Evolutionary conservation across 441 rosid species (phyloP).

Genomic region (Syzygium syzygioides): DNA sequence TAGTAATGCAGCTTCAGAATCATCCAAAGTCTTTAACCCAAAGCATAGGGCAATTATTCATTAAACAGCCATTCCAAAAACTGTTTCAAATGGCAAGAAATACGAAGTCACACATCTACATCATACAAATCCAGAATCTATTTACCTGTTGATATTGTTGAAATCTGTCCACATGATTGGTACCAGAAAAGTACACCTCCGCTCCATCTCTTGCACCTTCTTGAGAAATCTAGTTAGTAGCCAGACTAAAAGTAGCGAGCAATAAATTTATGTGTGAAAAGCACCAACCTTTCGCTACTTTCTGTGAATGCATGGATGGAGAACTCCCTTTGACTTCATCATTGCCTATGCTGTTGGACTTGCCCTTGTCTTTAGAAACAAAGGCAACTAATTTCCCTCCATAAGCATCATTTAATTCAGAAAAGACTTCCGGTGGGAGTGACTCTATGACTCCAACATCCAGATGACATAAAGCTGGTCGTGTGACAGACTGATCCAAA

Average conservation of each 20-base stretch:
- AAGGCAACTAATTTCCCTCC: conserved; percentile 63
- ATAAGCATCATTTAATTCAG: conserved; percentile 78
- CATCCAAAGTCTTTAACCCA: not conserved
- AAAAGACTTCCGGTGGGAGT: conserved; percentile 81
- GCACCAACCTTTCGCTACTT: conserved; percentile 25
- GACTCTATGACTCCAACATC: conserved; percentile 75
- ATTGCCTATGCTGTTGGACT: conserved; percentile 21
- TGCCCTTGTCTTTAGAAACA: conserved; percentile 42
- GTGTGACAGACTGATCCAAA: conserved; percentile 26
- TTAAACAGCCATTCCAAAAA: not conserved
- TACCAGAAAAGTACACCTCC: not conserved
- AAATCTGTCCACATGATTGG: not conserved
- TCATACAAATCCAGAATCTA: not conserved
- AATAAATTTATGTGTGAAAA: not conserved
- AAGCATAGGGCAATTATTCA: not conserved
- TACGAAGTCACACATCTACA: not conserved
- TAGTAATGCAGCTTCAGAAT: not conserved
- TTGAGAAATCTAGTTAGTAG: not conserved
- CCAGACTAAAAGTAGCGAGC: not conserved
- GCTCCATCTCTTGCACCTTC: not conserved
- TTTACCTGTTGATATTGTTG: not conserved
- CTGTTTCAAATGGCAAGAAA: not conserved
- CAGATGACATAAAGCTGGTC: conserved; percentile 67
- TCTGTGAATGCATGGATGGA: conserved; percentile 13
- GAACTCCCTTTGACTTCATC: not conserved